phyloP scores from a whole-genome alignment of 495 filamentous ascomycete genomes.

The Aspergillus hancockii region DNA sequence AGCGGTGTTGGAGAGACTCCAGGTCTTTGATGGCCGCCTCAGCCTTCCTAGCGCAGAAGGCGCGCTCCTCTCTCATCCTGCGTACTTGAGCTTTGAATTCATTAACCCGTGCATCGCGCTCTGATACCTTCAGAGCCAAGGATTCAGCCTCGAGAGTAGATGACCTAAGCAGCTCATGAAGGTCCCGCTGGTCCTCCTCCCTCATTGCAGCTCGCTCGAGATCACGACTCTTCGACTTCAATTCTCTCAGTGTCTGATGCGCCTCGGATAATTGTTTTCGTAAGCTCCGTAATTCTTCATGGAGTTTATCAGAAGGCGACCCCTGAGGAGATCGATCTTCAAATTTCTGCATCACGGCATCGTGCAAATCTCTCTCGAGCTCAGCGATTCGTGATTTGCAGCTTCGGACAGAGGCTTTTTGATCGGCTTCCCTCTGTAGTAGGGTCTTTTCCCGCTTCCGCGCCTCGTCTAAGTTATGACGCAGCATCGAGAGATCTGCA shows the following conservation, averaged over 20 bases:
- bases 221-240: slow-evolving; percentile 52
- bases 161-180: slow-evolving; percentile 65
- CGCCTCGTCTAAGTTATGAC: slow-evolving; percentile 61
- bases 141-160: slow-evolving; percentile 69
- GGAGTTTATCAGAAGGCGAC: slow-evolving; percentile 56
- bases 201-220: slow-evolving; percentile 47
- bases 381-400: slow-evolving; percentile 56
- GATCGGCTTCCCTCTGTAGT: slow-evolving; percentile 61
- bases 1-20: slow-evolving; percentile 52
- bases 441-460: slow-evolving; percentile 63
- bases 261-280: slow-evolving; percentile 64
- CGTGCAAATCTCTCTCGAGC: slow-evolving; percentile 59
- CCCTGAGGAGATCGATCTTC: slow-evolving; percentile 45
- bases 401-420: slow-evolving; percentile 54
- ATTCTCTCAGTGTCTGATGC: slow-evolving; percentile 59
- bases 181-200: slow-evolving; percentile 63
- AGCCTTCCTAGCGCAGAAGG: slow-evolving; percentile 48
- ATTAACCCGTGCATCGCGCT: slow-evolving; percentile 50
- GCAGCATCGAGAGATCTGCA: slow-evolving; percentile 58
- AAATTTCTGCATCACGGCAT: slow-evolving; percentile 52
- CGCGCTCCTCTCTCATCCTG: slow-evolving; percentile 60
- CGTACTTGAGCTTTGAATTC: slow-evolving; percentile 59
- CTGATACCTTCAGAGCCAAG: slow-evolving; percentile 56
- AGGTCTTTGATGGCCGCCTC: slow-evolving; percentile 52
- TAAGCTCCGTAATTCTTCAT: slow-evolving; percentile 62